phyloP scores from a whole-genome alignment of 768 basidiomycete genomes.

The Mycena galopus region DNA sequence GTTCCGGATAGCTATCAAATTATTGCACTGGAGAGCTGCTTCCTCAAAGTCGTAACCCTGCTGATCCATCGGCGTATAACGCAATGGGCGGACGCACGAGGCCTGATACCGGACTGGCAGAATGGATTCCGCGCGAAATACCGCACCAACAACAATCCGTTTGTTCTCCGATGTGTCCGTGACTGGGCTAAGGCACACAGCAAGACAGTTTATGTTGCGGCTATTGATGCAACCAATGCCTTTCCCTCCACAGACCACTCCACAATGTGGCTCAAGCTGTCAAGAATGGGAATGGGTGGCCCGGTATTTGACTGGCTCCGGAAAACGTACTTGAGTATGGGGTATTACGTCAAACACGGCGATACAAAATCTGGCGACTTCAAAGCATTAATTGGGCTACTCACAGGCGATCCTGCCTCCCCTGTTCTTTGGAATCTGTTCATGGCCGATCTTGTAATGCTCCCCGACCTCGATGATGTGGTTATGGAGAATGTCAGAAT shows the following conservation, averaged over 20 bases:
- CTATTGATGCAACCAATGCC: constrained; percentile 24
- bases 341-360: constrained; percentile 35
- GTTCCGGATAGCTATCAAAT: background rate
- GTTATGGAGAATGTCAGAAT: too few relatives aligned
- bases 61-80: background rate
- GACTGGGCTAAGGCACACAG: constrained; percentile 30
- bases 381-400: background rate
- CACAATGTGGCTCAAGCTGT: constrained; percentile 42
- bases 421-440: background rate
- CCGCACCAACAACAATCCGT: constrained; percentile 36
- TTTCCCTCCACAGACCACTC: constrained; percentile 39
- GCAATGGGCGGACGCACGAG: too few relatives aligned
- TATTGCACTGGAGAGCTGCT: background rate
- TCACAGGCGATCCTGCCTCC: background rate
- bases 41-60: background rate
- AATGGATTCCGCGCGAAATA: background rate
- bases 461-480: too few relatives aligned
- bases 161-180: constrained; percentile 35
- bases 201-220: constrained; percentile 32
- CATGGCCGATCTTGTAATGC: constrained; percentile 2
- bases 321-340: too few relatives aligned
- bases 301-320: constrained; percentile 38
- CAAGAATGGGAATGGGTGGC: constrained; percentile 32
- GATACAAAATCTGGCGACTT: background rate
- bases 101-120: too few relatives aligned